phyloP scores from a whole-genome alignment of 2,329 filamentous ascomycete genomes.

The Ceratocystis alfenasii region DNA sequence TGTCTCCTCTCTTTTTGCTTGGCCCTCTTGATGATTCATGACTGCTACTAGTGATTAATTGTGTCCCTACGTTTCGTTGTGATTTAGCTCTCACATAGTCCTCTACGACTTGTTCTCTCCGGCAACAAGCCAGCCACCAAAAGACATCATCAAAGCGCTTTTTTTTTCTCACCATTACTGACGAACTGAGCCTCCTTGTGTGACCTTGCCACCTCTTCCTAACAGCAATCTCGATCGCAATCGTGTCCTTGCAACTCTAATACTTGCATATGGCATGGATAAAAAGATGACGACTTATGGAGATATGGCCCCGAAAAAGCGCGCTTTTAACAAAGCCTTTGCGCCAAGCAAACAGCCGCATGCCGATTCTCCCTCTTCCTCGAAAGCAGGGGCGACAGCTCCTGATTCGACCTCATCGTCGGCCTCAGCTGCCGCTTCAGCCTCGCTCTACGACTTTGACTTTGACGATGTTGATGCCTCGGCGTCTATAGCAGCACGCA shows the following conservation, averaged over 20 bases:
- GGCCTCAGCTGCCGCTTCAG: constrained; percentile 14
- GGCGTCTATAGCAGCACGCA: constrained; percentile 3
- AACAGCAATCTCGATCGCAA: neutral
- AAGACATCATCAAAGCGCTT: neutral
- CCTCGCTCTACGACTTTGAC: constrained; percentile 21
- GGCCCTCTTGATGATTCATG: neutral
- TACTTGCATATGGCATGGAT: neutral
- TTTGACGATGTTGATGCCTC: constrained; percentile 21
- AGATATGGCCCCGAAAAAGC: constrained; percentile 23
- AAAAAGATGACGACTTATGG: constrained; percentile 18
- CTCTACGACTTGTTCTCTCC: neutral
- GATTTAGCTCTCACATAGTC: no score
- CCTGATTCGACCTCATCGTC: constrained; percentile 13
- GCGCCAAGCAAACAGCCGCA: constrained; percentile 17
- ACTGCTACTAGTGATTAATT: no score
- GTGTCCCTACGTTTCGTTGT: no score
- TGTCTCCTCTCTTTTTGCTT: neutral
- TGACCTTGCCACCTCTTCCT: neutral
- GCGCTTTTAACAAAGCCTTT: constrained; percentile 22
- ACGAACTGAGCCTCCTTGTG: neutral
- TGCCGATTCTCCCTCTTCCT: constrained; percentile 4
- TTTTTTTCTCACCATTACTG: neutral
- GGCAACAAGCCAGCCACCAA: neutral
- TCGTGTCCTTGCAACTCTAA: neutral
- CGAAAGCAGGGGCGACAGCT: neutral